Base-by-base conservation (phyloP, 192 early-diverging fungal genomes). In the Umbelopsis vinacea region DNA sequence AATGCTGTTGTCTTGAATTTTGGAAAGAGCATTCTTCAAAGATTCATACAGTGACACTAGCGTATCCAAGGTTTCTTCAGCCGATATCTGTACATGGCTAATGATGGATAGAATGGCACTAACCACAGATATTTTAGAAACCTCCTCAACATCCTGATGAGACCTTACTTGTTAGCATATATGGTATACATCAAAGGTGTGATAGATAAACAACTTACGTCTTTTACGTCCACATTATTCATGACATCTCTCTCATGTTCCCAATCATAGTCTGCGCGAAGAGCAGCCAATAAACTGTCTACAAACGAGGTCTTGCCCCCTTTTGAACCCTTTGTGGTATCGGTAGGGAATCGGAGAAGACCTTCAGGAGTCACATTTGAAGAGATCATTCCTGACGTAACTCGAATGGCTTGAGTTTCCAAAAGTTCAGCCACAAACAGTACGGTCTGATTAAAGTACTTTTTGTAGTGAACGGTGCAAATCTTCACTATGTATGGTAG, bases 401-500 rank as follows among this genome's bases (percentile, higher is more conserved):
- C 55, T 0, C 35, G 52, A 10, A 86, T 47, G 1, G 79, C 68
- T 23, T 83, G 70, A 0, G 82, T 76, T 7, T 79, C 74, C 22
- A 86, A 35, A 21, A 88, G 70, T 33, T 84, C 73, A 3, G 87
- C 75, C 47, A 86, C 48, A 54, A 88, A 85, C 11, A 88, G 66
- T 14, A 79, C 80, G 22, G 84, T 81, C 52, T 85, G 81, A 7
- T 74, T 69, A 10, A 77, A 45, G 53, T 79, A 45, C 8, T 67
- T 29, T 1, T 71, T 66, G 72, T 80, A 84, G 17, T 85, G 77
- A 43, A 50, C 47, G 10, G 85, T 54, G 66, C 77, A 63, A 19
- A 63, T 2, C 37, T 35, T 73, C 33, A 92, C 78, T 48, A 94
- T 78, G 68, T 91, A 84, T 15, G 94, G 92, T 23, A 94, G 77